Evolutionary conservation across 768 basidiomycete genomes (phyloP), one percentile per base, ranked within the genome.

Genomic region (Suillus sp.): DNA sequence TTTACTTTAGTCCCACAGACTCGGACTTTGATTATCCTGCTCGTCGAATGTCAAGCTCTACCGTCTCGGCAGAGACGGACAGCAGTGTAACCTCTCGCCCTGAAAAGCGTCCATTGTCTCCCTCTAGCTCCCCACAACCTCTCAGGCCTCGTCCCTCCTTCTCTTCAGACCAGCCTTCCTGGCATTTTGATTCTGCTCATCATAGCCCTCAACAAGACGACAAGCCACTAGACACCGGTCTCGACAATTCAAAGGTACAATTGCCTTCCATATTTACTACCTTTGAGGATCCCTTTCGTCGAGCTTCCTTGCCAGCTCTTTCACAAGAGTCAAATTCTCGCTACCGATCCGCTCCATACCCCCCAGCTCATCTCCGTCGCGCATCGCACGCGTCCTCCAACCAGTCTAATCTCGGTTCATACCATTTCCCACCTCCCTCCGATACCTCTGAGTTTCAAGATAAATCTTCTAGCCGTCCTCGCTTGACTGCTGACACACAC

Each of bases 31-130:
- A 86, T 75, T 86, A 89, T 53, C 37, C 70, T 64, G 66, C 66
- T 62, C 83, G 90, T 71, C 88, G 90, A 71, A 92, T 93, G 91
- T 92, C 91, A 75, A 82, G 84, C 73, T 90, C 88, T 66, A 87
- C 86, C 58, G 82, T 85, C 63, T 91, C 90, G 18, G 81, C 83
- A 43, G 89, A 90, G 77, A 79, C 76, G 2, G 90, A 92, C 76
- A 83, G 81, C 77, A 83, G 80, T 72, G 77, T 81, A 64, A 79
- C 83, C 65, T 87, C 87, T 50, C 79, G 84, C 58, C 79, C 78
- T 10, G 88, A 90, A 69, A 91, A 88, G 71, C 86, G 84, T 63
- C 75, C 80, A 4, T 72, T 81, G 35, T 85, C 87, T 0, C 86
- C 89, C 56, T 84, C 84, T 2, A 64, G 63, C 22, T 76, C 70